Evolutionary conservation across 2,329 filamentous ascomycete genomes (phyloP).

Genomic region (Alternaria sp.): DNA sequence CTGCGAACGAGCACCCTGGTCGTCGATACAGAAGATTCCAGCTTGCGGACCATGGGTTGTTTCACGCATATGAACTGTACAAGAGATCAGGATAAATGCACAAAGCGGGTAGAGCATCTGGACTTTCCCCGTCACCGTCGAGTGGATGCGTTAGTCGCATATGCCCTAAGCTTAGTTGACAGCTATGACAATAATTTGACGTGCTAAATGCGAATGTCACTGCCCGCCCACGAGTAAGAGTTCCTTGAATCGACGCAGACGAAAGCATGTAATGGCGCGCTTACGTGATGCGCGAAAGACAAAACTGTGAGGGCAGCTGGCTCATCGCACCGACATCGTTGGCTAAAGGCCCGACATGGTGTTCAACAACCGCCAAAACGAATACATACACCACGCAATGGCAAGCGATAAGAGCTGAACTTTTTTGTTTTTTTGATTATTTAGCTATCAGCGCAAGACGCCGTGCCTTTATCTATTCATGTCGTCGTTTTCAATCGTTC

Average conservation of each 20-base stretch:
- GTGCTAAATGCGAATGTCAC: background rate
- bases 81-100: background rate
- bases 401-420: background rate
- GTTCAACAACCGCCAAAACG: background rate
- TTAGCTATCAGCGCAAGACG: background rate
- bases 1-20: background rate
- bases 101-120: background rate
- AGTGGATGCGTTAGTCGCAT: constrained; percentile 2
- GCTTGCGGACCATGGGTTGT: background rate
- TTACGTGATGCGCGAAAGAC: background rate
- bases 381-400: background rate
- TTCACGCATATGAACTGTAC: background rate
- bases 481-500: background rate
- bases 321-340: background rate
- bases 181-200: constrained; percentile 2
- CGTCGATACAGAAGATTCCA: background rate
- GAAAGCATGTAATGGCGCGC: background rate
- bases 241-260: background rate
- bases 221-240: background rate
- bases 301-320: background rate
- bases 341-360: background rate
- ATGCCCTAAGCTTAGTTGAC: background rate
- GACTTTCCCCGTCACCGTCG: background rate
- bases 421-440: background rate
- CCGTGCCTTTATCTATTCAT: background rate